Evolutionary conservation across 2,329 filamentous ascomycete species (phyloP).

Genomic region (Colletotrichum sublineola): DNA sequence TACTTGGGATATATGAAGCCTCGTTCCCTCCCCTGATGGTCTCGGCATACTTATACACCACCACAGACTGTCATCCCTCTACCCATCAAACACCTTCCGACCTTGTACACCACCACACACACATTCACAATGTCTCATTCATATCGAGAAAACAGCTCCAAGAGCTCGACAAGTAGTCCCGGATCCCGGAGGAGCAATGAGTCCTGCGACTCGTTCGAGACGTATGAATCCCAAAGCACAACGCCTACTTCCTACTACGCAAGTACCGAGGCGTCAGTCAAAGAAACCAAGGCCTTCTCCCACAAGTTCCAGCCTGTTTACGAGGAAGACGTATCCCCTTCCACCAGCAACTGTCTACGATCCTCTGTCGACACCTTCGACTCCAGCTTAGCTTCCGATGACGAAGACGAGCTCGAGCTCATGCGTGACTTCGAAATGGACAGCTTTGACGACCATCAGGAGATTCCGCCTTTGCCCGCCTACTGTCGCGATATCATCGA

Average conservation of each 20-base stretch:
- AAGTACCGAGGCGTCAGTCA: conserved; percentile 56
- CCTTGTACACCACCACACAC: conserved; percentile 2
- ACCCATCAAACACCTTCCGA: conserved; percentile 9
- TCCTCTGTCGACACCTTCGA: conserved; percentile 84
- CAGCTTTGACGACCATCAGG: conserved; percentile 47
- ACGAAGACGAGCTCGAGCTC: conserved; percentile 59
- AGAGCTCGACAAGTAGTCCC: conserved; percentile 54
- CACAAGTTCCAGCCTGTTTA: conserved; percentile 44
- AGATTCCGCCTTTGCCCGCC: conserved; percentile 67
- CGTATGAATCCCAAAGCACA: conserved; percentile 62
- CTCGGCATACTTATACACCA: background rate
- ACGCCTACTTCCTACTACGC: conserved; percentile 61
- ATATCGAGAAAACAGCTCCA: conserved; percentile 54
- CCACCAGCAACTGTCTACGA: conserved; percentile 60
- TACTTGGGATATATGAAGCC: conserved; percentile 37
- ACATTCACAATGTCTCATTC: conserved; percentile 50
- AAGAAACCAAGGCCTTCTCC: conserved; percentile 44
- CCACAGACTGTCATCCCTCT: conserved; percentile 13
- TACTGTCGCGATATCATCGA: conserved; percentile 74
- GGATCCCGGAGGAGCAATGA: conserved; percentile 59
- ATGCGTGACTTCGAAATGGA: conserved; percentile 54
- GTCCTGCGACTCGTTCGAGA: conserved; percentile 57
- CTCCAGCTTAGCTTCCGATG: conserved; percentile 76
- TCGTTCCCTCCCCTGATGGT: conserved; percentile 24
- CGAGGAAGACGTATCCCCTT: conserved; percentile 55